Base-by-base conservation (phyloP, 2,329 filamentous ascomycete genomes). In the Phialemonium atrogriseum region DNA sequence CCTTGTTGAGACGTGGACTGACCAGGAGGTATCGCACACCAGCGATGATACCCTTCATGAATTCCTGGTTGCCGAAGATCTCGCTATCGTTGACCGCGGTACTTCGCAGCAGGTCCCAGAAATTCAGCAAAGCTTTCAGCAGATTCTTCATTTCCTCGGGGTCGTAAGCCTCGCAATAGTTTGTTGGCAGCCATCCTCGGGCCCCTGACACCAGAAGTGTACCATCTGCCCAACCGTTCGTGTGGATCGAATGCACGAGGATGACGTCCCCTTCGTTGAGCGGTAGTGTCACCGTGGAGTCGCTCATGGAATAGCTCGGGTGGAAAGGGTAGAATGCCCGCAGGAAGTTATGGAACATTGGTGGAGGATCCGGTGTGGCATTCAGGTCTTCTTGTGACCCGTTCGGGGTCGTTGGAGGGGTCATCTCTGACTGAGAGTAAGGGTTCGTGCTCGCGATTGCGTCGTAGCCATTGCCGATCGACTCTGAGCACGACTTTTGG, bases 211-310 rank as follows among this genome's bases (percentile, higher is more conserved):
- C 73, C 39, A 98, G 62, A 24, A 95, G 66, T 1, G 91, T 98
- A 31, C 91, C 91, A 55, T 98, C 91, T 19, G 91, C 91, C 91
- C 91, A 98, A 45, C 91, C 91, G 62, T 96, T 98, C 38, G 86
- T 91, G 58, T 98, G 91, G 44, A 96, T 84, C 4, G 91, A 95
- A 57, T 98, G 91, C 14, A 98, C 83, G 36, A 98, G 62, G 33
- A 98, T 81, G 29, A 98, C 76, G 50, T 98, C 91, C 37, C 91
- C 91, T 51, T 91, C 81, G 45, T 84, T 84, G 35, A 98, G 70
- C 14, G 87, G 83, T 9, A 95, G 67, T 9, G 89, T 96, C 34
- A 96, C 83, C 8, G 86, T 91, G 9, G 83, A 81, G 36, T 88
- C 84, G n/a, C 77, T 77, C 38, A 85, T 74, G 24, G 82, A 73